Conservation (phyloP, 345 rosid genomes). For the Melaleuca alternifolia region DNA sequence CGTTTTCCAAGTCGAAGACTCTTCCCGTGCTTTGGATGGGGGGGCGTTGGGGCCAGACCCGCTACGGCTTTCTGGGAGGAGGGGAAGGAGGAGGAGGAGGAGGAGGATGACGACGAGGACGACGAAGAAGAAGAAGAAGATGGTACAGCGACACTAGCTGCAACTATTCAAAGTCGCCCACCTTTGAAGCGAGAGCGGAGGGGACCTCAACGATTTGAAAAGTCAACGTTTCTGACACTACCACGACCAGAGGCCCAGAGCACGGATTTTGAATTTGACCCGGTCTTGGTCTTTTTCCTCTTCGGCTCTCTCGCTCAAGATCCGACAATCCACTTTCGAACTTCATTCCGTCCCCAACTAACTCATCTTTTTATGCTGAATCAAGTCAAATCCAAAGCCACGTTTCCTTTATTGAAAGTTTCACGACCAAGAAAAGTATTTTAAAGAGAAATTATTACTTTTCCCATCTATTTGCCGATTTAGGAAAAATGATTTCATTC, state of each 20-base stretch:
- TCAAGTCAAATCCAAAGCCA: no score
- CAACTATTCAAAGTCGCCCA: background rate
- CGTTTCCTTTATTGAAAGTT: no score
- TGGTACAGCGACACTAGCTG: background rate
- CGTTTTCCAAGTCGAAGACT: background rate
- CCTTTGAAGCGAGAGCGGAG: background rate
- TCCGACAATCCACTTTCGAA: background rate
- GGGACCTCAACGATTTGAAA: background rate
- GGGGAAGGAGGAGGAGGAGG: accelerated
- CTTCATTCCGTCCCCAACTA: background rate
- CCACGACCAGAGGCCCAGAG: background rate
- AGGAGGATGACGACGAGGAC: accelerated
- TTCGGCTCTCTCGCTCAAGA: background rate
- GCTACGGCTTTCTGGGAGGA: background rate
- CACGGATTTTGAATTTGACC: background rate
- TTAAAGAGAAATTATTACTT: no score
- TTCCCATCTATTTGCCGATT: no score
- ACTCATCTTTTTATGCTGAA: no score
- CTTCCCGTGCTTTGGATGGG: background rate
- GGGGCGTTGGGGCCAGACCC: background rate
- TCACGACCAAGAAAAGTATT: no score
- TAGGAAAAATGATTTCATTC: no score
- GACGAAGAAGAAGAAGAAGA: background rate
- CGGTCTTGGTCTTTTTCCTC: background rate
- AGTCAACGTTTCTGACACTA: background rate